A percentile compares a stretch with the other conserved stretches of the same genome.
These are phyloP conservation scores for Ustilago xerochloae DNA, from an alignment of 1,284 basidiomycete genomes.

Conservation along the genomic window DNA sequence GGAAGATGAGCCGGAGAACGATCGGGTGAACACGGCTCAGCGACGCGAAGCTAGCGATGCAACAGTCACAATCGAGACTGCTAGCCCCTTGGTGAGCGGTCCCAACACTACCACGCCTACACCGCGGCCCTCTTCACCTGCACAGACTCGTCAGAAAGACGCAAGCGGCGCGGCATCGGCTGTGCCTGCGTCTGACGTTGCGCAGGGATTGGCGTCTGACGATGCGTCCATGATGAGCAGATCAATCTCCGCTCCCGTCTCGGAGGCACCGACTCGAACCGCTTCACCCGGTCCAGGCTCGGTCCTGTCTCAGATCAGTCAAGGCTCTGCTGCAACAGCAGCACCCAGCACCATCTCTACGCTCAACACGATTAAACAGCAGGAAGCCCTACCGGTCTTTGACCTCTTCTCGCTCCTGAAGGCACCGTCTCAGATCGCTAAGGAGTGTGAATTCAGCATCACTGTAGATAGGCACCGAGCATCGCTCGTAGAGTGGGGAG, in stretches of 20 bases:
- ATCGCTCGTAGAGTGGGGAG: conserved; percentile 46
- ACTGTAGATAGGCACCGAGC: conserved; percentile 43
- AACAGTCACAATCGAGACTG: conserved; percentile 29
- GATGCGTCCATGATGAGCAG: conserved; percentile 23
- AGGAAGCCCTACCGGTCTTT: conserved; percentile 22
- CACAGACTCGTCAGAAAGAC: conserved; percentile 12
- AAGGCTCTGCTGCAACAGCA: conserved; percentile 10
- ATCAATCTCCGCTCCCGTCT: conserved; percentile 33
- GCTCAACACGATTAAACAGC: conserved; percentile 28
- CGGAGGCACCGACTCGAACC: conserved; percentile 38
- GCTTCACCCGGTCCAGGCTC: conserved; percentile 36
- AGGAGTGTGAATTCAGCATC: conserved; percentile 43
- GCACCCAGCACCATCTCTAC: conserved; percentile 3
- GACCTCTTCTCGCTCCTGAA: conserved; percentile 44
- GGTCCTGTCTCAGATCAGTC: conserved; percentile 13
- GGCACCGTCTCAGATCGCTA: conserved; percentile 43
- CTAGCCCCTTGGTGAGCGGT: conserved; percentile 25
- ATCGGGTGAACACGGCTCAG: not conserved
- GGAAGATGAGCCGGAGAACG: not conserved
- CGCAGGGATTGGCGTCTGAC: conserved; percentile 4
- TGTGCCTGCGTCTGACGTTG: not conserved
- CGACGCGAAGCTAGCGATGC: conserved; percentile 33
- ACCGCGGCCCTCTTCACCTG: conserved; percentile 38
- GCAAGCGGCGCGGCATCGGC: not conserved
- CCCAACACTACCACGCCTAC: conserved; percentile 45